Percentiles rank a stretch among this genome's conserved stretches.
Conservation (phyloP, 2,329 filamentous ascomycete species). For the Aspergillus niger region DNA sequence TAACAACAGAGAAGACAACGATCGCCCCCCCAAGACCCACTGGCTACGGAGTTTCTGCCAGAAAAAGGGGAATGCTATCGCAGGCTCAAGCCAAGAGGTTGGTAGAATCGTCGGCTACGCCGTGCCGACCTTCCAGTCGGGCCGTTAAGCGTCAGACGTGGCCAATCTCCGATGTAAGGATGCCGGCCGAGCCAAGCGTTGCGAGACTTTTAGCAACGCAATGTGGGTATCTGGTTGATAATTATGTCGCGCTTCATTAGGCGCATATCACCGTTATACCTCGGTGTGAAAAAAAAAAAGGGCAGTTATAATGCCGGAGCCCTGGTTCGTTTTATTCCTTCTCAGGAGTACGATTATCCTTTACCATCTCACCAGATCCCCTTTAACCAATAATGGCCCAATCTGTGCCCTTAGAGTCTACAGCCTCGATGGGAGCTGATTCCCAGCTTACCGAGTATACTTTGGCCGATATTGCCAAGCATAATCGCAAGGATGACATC, state of each 20-base stretch:
- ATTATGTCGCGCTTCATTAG: slow-evolving; percentile 8
- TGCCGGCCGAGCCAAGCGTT: neutral
- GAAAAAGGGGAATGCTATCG: neutral
- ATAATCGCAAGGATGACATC: slow-evolving; percentile 52
- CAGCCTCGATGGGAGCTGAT: neutral
- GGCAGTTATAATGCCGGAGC: neutral
- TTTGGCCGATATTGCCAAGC: slow-evolving; percentile 47
- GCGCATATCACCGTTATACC: neutral
- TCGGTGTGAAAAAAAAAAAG: neutral
- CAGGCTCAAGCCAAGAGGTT: neutral
- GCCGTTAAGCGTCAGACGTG: neutral
- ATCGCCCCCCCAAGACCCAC: slow-evolving; percentile 1
- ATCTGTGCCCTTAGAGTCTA: neutral
- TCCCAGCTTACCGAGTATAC: slow-evolving; percentile 25
- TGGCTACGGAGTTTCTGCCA: neutral
- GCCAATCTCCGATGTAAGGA: slow-evolving; percentile 3
- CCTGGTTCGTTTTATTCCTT: neutral
- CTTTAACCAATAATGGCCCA: neutral
- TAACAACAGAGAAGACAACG: neutral
- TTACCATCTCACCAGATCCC: neutral
- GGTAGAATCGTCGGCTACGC: neutral
- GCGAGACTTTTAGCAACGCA: slow-evolving; percentile 1
- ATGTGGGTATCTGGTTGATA: slow-evolving; percentile 6
- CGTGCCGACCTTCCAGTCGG: neutral
- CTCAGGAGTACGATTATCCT: neutral